Evolutionary conservation across 148 eudicot species (phyloP).

Genomic region (Camellia japonica): DNA sequence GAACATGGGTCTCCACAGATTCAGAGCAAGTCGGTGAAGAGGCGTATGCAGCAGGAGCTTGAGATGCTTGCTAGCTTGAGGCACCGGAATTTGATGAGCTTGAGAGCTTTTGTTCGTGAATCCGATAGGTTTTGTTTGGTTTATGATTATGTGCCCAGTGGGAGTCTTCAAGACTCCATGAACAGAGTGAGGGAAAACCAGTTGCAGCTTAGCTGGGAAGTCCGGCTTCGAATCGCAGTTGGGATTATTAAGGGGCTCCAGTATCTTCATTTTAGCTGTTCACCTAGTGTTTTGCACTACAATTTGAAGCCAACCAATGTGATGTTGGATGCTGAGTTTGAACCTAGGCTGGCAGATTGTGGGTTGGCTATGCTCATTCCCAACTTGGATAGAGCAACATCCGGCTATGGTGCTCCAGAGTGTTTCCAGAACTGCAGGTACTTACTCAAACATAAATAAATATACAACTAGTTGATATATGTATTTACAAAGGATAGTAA

Average conservation of each 20-base stretch:
- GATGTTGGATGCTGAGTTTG: constrained; percentile 69
- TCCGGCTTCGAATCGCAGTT: constrained; percentile 71
- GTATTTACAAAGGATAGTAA: neutral
- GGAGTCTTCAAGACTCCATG: constrained; percentile 76
- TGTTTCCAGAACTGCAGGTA: constrained; percentile 70
- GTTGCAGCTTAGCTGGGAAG: constrained; percentile 71
- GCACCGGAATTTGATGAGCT: constrained; percentile 79
- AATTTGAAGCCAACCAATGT: constrained; percentile 88
- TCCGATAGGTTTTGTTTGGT: constrained; percentile 52
- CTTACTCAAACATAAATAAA: no score
- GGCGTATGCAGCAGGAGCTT: constrained; percentile 62
- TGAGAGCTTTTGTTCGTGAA: constrained; percentile 71
- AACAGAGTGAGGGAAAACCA: constrained; percentile 55
- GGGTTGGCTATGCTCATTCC: constrained; percentile 67
- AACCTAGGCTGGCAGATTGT: constrained; percentile 71
- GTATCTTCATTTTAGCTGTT: constrained; percentile 71
- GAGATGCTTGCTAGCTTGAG: constrained; percentile 60
- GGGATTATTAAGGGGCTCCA: constrained; percentile 76
- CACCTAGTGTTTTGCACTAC: constrained; percentile 57
- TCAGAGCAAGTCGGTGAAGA: constrained; percentile 46
- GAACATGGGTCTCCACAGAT: constrained; percentile 32
- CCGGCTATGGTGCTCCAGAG: constrained; percentile 71
- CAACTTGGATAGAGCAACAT: constrained; percentile 36
- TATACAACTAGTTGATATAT: neutral
- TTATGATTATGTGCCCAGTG: constrained; percentile 66